Conservation (phyloP, 2,329 filamentous ascomycete species). For the Erysiphe pulchra region DNA sequence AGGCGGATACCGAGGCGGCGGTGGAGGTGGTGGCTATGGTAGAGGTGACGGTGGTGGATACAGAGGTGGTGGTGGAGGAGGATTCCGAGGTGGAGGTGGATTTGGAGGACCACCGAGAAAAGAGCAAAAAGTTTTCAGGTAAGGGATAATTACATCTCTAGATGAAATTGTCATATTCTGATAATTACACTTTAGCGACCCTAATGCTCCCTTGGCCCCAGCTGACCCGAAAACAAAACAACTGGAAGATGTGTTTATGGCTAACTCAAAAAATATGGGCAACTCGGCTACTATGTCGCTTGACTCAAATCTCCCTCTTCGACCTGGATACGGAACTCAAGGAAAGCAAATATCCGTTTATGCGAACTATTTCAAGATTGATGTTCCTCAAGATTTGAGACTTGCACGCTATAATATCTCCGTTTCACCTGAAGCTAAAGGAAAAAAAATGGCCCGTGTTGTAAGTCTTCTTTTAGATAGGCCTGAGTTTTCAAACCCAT, state of each 20-base stretch:
- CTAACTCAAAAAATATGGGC: neutral
- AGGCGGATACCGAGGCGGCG: slow-evolving; percentile 4
- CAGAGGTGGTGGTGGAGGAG: slow-evolving; percentile 12
- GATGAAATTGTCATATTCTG: neutral
- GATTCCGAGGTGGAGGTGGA: slow-evolving; percentile 11
- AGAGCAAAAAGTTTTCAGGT: slow-evolving; percentile 8
- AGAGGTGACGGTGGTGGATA: slow-evolving; percentile 8
- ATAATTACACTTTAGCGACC: neutral
- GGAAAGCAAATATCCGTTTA: slow-evolving; percentile 3
- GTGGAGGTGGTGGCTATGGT: slow-evolving; percentile 11
- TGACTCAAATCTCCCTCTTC: slow-evolving; percentile 1
- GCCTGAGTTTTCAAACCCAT: slow-evolving; percentile 2
- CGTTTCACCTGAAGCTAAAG: slow-evolving; percentile 2
- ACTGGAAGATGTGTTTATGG: neutral
- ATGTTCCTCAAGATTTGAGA: slow-evolving; percentile 1
- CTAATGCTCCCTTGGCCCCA: neutral
- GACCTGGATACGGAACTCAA: slow-evolving; percentile 4
- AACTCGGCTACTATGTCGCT: slow-evolving; percentile 1
- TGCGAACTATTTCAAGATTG: slow-evolving; percentile 5
- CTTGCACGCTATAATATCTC: slow-evolving; percentile 4
- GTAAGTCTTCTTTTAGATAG: slow-evolving; percentile 3
- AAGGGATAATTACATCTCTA: slow-evolving; percentile 1
- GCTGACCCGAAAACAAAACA: neutral
- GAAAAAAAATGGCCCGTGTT: slow-evolving; percentile 3
- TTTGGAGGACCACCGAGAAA: slow-evolving; percentile 8